Conservation (phyloP, 108 stramenopile species). For the Fragilaria radians region DNA sequence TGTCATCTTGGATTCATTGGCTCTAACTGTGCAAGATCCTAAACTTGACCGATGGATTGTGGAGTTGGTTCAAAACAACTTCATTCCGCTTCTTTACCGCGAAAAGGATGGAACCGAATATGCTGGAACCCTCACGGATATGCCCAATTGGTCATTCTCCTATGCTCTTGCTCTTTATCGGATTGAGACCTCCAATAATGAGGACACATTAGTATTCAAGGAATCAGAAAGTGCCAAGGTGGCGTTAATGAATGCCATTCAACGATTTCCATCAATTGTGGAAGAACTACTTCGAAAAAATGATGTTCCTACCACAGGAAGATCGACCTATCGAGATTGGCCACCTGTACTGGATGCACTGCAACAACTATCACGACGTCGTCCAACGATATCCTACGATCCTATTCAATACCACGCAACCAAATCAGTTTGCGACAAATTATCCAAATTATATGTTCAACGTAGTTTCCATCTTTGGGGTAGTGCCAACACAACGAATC, state of each 20-base stretch:
- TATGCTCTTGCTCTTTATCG: slow-evolving; percentile 75
- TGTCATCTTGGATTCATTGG: slow-evolving; percentile 63
- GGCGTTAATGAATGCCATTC: slow-evolving; percentile 27
- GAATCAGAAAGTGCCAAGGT: slow-evolving; percentile 8
- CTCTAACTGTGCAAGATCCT: slow-evolving; percentile 33
- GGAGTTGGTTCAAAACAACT: slow-evolving; percentile 38
- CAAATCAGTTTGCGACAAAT: not conserved
- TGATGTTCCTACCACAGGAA: slow-evolving; percentile 29
- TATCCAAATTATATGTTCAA: slow-evolving; percentile 35
- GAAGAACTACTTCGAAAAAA: slow-evolving; percentile 25
- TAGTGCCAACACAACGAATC: slow-evolving; percentile 10
- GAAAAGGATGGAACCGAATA: not conserved
- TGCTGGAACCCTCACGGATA: slow-evolving; percentile 32
- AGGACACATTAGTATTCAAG: slow-evolving; percentile 10
- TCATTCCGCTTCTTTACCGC: not conserved
- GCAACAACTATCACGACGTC: slow-evolving; percentile 1
- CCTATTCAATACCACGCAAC: slow-evolving; percentile 9
- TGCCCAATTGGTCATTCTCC: slow-evolving; percentile 74
- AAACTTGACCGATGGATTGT: slow-evolving; percentile 26
- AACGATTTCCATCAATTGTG: slow-evolving; percentile 34
- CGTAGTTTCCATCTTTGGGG: slow-evolving; percentile 42
- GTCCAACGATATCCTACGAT: not conserved
- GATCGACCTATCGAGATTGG: slow-evolving; percentile 50
- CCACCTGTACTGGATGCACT: slow-evolving; percentile 22
- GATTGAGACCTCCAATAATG: slow-evolving; percentile 10